Conservation (phyloP, 1,139 yeast species). For the Yamadazyma atlantica region DNA sequence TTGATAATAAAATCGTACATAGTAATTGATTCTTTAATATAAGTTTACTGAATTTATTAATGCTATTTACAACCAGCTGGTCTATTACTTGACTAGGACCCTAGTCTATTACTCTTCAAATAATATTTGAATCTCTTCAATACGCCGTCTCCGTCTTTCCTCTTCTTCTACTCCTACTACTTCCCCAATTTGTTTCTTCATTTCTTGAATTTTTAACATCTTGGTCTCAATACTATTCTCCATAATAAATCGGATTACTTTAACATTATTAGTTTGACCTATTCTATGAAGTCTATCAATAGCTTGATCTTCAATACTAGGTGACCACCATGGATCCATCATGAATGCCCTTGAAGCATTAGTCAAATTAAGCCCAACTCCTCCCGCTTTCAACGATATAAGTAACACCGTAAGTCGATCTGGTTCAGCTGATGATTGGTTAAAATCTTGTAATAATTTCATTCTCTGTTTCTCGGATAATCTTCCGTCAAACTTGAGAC, state of each 20-base stretch:
- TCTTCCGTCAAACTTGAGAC: constrained; percentile 79
- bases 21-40: background rate
- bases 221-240: constrained; percentile 86
- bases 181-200: constrained; percentile 83
- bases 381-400: constrained; percentile 88
- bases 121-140: constrained; percentile 78
- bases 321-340: constrained; percentile 99
- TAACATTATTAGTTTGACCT: constrained; percentile 76
- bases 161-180: constrained; percentile 82
- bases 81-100: too few species aligned
- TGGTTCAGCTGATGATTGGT: constrained; percentile 22
- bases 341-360: constrained; percentile 83
- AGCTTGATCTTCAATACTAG: constrained; percentile 91
- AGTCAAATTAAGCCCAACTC: constrained; percentile 89
- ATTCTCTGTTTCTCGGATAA: constrained; percentile 67
- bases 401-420: constrained; percentile 52
- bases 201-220: constrained; percentile 84
- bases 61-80: too few species aligned
- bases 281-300: constrained; percentile 91
- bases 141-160: constrained; percentile 65
- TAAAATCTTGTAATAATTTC: constrained; percentile 57
- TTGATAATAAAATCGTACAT: constrained; percentile 1
- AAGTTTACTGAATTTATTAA: too few species aligned
- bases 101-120: constrained; percentile 49
- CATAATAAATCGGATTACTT: constrained; percentile 77